A percentile compares a stretch with the other conserved stretches of the same genome.
Evolutionary conservation across 2,329 filamentous ascomycete genomes (phyloP).

Genomic region (Exserohilum rostratum): DNA sequence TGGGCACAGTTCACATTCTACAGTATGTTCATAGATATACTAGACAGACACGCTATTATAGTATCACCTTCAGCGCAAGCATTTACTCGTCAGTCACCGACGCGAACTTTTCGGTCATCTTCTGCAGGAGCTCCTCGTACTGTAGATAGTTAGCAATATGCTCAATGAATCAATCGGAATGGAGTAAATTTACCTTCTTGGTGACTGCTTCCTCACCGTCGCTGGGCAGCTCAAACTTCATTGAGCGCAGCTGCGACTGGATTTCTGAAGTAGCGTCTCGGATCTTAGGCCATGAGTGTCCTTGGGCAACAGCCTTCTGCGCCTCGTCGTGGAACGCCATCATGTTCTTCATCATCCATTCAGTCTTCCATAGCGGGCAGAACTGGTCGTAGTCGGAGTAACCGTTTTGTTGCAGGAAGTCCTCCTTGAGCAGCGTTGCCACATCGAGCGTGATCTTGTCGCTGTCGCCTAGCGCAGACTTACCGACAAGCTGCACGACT

Average conservation of each 20-base stretch:
- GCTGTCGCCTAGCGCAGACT: conserved; percentile 91
- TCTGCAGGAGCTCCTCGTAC: conserved; percentile 91
- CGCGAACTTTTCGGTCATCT: conserved; percentile 97
- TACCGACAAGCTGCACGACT: conserved; percentile 97
- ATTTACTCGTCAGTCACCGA: conserved; percentile 89
- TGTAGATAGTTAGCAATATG: conserved; percentile 55
- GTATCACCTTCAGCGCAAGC: conserved; percentile 51
- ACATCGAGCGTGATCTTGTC: conserved; percentile 99
- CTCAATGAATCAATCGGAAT: background rate
- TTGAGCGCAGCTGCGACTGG: conserved; percentile 80
- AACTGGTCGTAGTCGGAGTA: conserved; percentile 99
- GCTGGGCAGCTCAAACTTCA: conserved; percentile 95
- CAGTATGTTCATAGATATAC: conserved; percentile 25
- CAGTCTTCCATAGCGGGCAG: conserved; percentile 99
- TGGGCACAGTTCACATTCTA: conserved; percentile 38
- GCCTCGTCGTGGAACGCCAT: conserved; percentile 97
- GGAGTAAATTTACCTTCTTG: conserved; percentile 72
- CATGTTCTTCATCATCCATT: conserved; percentile 99
- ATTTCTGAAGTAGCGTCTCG: conserved; percentile 88
- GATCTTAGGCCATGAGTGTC: conserved; percentile 90
- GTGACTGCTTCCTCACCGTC: conserved; percentile 80
- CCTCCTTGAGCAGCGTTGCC: conserved; percentile 90
- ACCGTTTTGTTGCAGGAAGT: conserved; percentile 98
- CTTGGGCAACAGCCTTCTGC: conserved; percentile 91
- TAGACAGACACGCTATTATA: conserved; percentile 36